Percentiles rank a stretch among this genome's conserved stretches.
phyloP scores from a whole-genome alignment of 2,329 filamentous ascomycete genomes.

The Cryphonectria carpinicola region DNA sequence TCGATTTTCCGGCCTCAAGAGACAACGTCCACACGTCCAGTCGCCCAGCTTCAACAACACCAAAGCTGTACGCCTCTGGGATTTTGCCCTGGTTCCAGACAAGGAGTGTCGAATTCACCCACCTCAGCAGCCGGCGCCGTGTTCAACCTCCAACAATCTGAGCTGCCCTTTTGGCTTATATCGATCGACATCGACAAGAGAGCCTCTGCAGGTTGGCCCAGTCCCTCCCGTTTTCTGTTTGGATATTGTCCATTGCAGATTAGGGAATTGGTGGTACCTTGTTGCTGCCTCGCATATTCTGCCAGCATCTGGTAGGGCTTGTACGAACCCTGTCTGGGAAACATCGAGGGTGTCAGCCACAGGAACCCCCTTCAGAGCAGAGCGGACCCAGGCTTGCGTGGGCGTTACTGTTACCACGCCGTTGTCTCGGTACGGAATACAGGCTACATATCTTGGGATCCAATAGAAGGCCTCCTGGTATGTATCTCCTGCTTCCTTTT shows the following conservation, averaged over 20 bases:
- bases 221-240: not conserved
- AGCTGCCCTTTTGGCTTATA: not conserved
- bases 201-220: not conserved
- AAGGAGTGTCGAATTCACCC: not conserved
- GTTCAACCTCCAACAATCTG: not conserved
- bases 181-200: not conserved
- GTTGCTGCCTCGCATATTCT: not conserved
- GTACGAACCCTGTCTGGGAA: not conserved
- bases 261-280: not conserved
- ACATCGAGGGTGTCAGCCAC: not conserved
- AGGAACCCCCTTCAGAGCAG: not conserved
- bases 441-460: not conserved
- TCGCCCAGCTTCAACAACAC: not conserved
- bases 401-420: slow-evolving; percentile 5
- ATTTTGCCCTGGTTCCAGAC: not conserved
- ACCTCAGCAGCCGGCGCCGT: not conserved
- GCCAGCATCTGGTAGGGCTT: slow-evolving; percentile 3
- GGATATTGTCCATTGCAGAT: not conserved
- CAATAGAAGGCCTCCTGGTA: slow-evolving; percentile 4
- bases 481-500: slow-evolving; percentile 5
- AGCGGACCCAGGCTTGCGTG: slow-evolving; percentile 1
- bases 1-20: not conserved
- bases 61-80: not conserved
- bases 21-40: not conserved
- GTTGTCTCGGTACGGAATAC: not conserved